Base-by-base conservation (phyloP, 805 yeast species). In the Candida pini region DNA sequence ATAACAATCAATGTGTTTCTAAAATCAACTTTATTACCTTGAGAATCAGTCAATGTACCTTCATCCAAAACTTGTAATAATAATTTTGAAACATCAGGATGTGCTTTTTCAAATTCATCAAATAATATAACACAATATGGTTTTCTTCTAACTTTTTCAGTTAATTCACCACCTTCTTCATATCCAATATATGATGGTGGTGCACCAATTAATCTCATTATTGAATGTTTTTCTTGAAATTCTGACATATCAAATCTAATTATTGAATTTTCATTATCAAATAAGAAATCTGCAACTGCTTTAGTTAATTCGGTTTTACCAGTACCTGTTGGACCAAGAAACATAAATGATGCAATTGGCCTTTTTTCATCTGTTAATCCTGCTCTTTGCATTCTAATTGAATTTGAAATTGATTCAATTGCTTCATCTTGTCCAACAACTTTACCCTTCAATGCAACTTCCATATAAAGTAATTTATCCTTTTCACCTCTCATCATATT, bases 181-280 rank as follows among this genome's bases (percentile, higher is more conserved):
- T 88, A 89, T 35, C 96, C 92, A 16, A 90, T 96, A 57, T 90
- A 90, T 6, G 97, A 97, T 20, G 98, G 98, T 5, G 98, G 98
- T 1, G 97, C 92, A 33, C 98, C 98, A 48, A 90, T 88, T 43
- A 90, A 71, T 43, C 97, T 75, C 29, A 96, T 81, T 6, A 92
- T 79, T 0, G 95, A 72, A 60, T 88, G 96, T 56, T 84, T 83
- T 56, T 90, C 98, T 63, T 90, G 97, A 60, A 92, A 90, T 58
- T 90, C 98, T 15, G 96, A 85, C 98, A 92, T 92, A 60, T 90
- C 98, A 56, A 90, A 90, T 48, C 98, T 70, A 17, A 89, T 77
- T 23, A 90, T 88, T 8, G 96, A 76, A 28, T 77, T 70, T 51
- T 85, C 87, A 57, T 90, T 90, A 53, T 88, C 92, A 62, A 92